Base-by-base conservation (phyloP, 106 monocot species). In the Acorus gramineus region DNA sequence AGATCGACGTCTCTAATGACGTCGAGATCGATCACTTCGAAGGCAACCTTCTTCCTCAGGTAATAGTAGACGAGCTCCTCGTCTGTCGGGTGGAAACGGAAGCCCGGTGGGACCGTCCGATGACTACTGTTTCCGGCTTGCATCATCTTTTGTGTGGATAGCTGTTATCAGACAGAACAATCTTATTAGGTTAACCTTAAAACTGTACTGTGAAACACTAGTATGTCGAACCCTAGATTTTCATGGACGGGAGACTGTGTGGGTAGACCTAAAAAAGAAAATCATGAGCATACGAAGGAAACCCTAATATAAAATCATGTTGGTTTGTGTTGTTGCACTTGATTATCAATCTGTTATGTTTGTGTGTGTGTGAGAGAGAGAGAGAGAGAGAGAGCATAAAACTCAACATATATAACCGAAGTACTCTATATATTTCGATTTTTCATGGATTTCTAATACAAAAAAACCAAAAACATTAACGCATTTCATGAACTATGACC, bases 1-100 rank as follows among this genome's bases (percentile, higher is more conserved):
- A 95, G 84, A 66, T 95, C 95, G 42, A 95, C 63, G 42, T 90
- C 95, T 67, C 90, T 74, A 64, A 95, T 95, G 64, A 95, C 84
- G 66, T 95, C 95, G 9, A 95, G 95, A 76, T 95, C 95, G 45
- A 95, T 95, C 49, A 84, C 72, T 68, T 95, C 86, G 65, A 82
- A 90, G 47, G 90, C 80, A 10, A 95, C 86, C 73, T 95, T 95
- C 82, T 95, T 95, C 76, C 87, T 87, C 52, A 95, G 73, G 58
- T 95, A 95, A 65, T 95, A 95, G 69, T 90, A 79, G 64, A 95
- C 86, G 14, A 95, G 86, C 69, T 95, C 95, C 65, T 95, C 95
- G 42, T 95, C 95, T 0, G 95, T 95, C 4, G 93, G 87, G 66
- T 88, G 87, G 56, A 88, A 88, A 8, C 87, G 77, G 70, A 88